Evolutionary conservation across 1,139 yeast genomes (phyloP).

Genomic region (Saccharomyces hybrid): DNA sequence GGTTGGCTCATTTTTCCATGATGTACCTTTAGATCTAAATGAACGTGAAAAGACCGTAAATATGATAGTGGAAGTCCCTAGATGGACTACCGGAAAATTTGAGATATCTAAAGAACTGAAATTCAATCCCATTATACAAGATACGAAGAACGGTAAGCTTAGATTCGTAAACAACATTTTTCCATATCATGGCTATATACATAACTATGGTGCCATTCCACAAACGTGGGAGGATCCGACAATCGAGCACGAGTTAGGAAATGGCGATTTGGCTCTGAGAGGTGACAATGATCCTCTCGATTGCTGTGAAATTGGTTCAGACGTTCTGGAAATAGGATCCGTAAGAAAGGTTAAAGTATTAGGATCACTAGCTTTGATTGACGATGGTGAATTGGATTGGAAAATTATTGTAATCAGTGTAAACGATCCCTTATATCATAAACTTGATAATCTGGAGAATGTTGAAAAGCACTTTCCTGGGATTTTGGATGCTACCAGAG

Average conservation of each 20-base stretch:
- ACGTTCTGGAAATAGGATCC: slow-evolving; percentile 46
- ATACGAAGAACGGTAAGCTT: slow-evolving; percentile 80
- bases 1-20: slow-evolving; percentile 79
- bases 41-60: slow-evolving; percentile 57
- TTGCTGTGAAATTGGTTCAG: slow-evolving; percentile 85
- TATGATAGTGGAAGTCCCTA: slow-evolving; percentile 91
- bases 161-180: slow-evolving; percentile 84
- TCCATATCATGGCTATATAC: slow-evolving; percentile 95
- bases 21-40: slow-evolving; percentile 70
- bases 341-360: slow-evolving; percentile 83
- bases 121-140: slow-evolving; percentile 89
- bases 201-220: slow-evolving; percentile 96
- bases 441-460: slow-evolving; percentile 72
- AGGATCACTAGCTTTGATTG: slow-evolving; percentile 89
- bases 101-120: slow-evolving; percentile 70
- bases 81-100: slow-evolving; percentile 92
- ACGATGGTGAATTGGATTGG: slow-evolving; percentile 98
- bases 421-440: slow-evolving; percentile 69
- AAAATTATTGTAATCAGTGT: slow-evolving; percentile 80
- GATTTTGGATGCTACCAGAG: slow-evolving; percentile 71
- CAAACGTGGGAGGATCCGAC: slow-evolving; percentile 90
- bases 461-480: slow-evolving; percentile 81
- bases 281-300: slow-evolving; percentile 98
- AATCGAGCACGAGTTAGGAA: slow-evolving; percentile 24
- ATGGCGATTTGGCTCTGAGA: slow-evolving; percentile 41